Evolutionary conservation across 2,329 filamentous ascomycete species (phyloP).

Genomic region (Colletotrichum orchidophilum): DNA sequence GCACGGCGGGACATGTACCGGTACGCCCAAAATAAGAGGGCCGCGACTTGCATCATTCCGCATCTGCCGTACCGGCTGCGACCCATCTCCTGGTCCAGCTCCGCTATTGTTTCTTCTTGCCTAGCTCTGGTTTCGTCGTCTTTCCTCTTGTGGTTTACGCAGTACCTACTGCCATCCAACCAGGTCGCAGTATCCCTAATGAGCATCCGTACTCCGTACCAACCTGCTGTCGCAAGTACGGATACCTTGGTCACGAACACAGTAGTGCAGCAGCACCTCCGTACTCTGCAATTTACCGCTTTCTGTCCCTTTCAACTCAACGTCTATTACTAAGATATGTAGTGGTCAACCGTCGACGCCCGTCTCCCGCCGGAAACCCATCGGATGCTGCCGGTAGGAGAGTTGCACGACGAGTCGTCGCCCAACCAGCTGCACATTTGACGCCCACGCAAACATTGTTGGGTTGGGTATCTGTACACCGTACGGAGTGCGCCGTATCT

Average conservation of each 20-base stretch:
- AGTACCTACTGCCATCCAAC: neutral
- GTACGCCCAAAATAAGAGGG: neutral
- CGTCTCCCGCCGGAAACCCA: neutral
- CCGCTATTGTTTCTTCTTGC: conserved; percentile 15
- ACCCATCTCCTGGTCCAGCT: conserved; percentile 1
- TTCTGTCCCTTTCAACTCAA: neutral
- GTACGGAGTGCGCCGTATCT: no score
- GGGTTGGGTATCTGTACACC: neutral
- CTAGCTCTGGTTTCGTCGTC: conserved; percentile 1
- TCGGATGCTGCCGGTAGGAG: neutral
- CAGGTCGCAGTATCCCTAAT: no score
- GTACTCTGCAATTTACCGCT: no score
- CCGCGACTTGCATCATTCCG: neutral
- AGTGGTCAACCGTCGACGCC: no score
- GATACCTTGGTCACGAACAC: neutral
- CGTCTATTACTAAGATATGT: no score
- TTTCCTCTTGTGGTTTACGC: conserved; percentile 15
- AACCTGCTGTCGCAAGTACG: neutral
- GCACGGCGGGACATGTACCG: neutral
- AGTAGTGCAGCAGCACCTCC: no score
- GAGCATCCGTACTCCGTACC: no score
- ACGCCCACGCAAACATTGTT: neutral
- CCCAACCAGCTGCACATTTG: no score
- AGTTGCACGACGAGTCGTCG: neutral
- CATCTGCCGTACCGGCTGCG: neutral